Conservation (phyloP, 768 basidiomycete genomes). For the Naganishia friedmannii region DNA sequence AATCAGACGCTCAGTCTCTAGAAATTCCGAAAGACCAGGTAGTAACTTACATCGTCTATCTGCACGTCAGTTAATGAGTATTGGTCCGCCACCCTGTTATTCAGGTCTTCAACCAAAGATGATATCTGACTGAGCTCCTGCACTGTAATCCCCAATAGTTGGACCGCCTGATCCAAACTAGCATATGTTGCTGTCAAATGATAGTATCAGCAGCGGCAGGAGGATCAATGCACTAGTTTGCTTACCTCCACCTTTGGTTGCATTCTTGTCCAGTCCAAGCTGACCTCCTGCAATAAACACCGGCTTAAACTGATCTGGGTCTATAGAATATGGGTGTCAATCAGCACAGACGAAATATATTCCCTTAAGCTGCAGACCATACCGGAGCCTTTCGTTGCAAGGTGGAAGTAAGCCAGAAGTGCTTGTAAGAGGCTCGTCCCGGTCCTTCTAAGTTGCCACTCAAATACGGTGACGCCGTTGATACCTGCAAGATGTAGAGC, state of each 20-base stretch:
- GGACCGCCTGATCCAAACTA: constrained; percentile 17
- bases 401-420: constrained; percentile 17
- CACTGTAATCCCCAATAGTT: constrained; percentile 1
- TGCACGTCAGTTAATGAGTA: constrained; percentile 15
- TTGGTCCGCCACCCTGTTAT: constrained; percentile 12
- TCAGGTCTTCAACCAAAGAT: constrained; percentile 11
- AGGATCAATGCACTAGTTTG: neutral
- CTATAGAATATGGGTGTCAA: neutral
- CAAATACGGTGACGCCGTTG: constrained; percentile 21
- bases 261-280: constrained; percentile 24
- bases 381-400: constrained; percentile 23
- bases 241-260: constrained; percentile 29
- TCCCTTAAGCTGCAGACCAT: neutral
- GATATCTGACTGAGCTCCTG: constrained; percentile 17
- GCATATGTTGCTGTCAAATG: constrained; percentile 14
- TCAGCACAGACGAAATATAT: neutral
- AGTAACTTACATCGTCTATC: constrained; percentile 16
- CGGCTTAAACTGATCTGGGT: constrained; percentile 21
- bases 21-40: too few species aligned
- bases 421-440: constrained; percentile 9
- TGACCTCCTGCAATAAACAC: constrained; percentile 30
- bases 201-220: neutral
- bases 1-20: neutral
- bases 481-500: neutral
- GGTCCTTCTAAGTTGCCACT: constrained; percentile 8